These are phyloP conservation scores for Beauveria varroae DNA, from an alignment of 2,329 filamentous ascomycete genomes.

Conservation along the genomic window DNA sequence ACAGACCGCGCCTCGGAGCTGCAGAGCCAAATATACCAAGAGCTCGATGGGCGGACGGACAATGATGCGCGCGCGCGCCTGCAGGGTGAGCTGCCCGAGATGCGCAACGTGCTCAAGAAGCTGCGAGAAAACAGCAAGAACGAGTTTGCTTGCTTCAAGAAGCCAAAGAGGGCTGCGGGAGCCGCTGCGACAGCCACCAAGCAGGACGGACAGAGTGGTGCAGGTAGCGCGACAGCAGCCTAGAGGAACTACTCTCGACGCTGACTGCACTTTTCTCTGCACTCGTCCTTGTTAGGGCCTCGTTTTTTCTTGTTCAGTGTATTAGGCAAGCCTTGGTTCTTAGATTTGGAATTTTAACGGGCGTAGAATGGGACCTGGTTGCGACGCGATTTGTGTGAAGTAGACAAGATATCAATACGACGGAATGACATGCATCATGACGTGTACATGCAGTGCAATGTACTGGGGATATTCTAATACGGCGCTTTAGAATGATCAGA, in stretches of 20 bases:
- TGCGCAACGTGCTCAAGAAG: slow-evolving; percentile 80
- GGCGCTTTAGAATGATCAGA: neutral
- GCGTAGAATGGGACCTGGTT: neutral
- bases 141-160: slow-evolving; percentile 82
- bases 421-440: neutral
- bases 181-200: neutral
- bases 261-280: neutral
- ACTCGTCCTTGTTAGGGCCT: neutral
- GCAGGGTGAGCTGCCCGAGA: slow-evolving; percentile 81
- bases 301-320: neutral
- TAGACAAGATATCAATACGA: neutral
- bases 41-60: slow-evolving; percentile 82
- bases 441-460: neutral
- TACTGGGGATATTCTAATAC: neutral
- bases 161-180: slow-evolving; percentile 41
- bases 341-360: neutral
- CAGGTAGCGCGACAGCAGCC: slow-evolving; percentile 15
- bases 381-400: neutral
- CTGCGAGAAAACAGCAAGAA: slow-evolving; percentile 73
- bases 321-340: neutral
- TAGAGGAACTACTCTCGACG: slow-evolving; percentile 16
- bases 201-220: slow-evolving; percentile 8
- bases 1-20: slow-evolving; percentile 73
- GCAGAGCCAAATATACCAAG: slow-evolving; percentile 86
- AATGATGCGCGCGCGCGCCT: slow-evolving; percentile 72